Percentiles rank a stretch among this genome's conserved stretches.
These are phyloP conservation scores for Epicoccum nigrum DNA, from an alignment of 2,329 filamentous ascomycete species.

Conservation along the genomic window DNA sequence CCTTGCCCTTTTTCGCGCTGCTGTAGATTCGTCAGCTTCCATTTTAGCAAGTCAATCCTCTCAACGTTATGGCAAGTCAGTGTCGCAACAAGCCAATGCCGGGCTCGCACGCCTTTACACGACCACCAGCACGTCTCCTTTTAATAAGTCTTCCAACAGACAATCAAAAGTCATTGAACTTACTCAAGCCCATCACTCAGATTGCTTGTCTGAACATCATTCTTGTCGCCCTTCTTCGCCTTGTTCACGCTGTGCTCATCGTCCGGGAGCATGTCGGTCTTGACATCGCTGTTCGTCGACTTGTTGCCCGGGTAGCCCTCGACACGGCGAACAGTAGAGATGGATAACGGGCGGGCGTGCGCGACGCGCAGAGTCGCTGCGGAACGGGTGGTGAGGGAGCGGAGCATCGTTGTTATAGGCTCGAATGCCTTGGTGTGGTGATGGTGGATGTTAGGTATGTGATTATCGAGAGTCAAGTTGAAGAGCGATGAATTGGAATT, in stretches of 20 bases:
- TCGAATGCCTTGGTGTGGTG: not conserved
- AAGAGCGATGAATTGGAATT: not conserved
- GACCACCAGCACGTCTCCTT: not conserved
- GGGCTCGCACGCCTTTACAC: not conserved
- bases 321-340: slow-evolving; percentile 16
- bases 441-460: not conserved
- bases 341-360: slow-evolving; percentile 23
- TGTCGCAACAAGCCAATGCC: too few species aligned
- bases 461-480: not conserved
- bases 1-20: slow-evolving; percentile 28
- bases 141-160: not conserved
- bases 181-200: slow-evolving; percentile 42
- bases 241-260: slow-evolving; percentile 27
- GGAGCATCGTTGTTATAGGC: slow-evolving; percentile 17
- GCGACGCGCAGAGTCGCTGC: slow-evolving; percentile 11
- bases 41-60: too few species aligned
- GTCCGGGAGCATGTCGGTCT: slow-evolving; percentile 33
- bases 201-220: slow-evolving; percentile 45
- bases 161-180: slow-evolving; percentile 16
- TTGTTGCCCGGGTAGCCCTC: slow-evolving; percentile 25
- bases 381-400: slow-evolving; percentile 17
- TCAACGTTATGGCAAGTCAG: too few species aligned
- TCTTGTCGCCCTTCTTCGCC: slow-evolving; percentile 40
- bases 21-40: slow-evolving; percentile 8
- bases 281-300: slow-evolving; percentile 29